phyloP scores from a whole-genome alignment of 2,329 filamentous ascomycete species.

The Hypoxylon sp. region DNA sequence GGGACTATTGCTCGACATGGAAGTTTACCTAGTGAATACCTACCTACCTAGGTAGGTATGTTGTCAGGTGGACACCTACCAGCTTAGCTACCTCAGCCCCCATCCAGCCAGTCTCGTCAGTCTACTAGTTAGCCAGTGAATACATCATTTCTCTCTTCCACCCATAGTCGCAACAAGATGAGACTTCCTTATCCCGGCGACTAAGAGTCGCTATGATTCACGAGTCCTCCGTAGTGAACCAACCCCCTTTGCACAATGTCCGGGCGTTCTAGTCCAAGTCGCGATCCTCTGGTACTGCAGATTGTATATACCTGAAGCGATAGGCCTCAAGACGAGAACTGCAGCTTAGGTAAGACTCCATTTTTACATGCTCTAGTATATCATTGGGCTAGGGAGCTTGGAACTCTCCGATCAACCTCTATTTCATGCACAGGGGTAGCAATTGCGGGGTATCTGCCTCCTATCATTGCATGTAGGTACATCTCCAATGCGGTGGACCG shows the following conservation, averaged over 20 bases:
- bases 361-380: not conserved
- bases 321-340: not conserved
- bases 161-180: too few relatives aligned
- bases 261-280: too few relatives aligned
- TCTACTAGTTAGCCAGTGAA: too few relatives aligned
- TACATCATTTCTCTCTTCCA: too few relatives aligned
- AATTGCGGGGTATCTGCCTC: constrained; percentile 26
- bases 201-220: not conserved
- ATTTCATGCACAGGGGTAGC: constrained; percentile 10
- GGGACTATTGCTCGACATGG: not conserved
- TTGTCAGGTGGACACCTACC: too few relatives aligned
- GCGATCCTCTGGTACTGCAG: constrained; percentile 10
- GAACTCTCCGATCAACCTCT: constrained; percentile 1
- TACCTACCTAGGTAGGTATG: too few relatives aligned
- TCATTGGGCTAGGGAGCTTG: constrained; percentile 17
- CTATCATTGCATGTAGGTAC: too few relatives aligned
- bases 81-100: too few relatives aligned
- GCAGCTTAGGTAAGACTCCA: not conserved
- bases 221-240: not conserved
- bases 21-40: not conserved
- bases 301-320: constrained; percentile 8
- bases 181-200: not conserved
- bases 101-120: too few relatives aligned
- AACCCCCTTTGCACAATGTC: too few relatives aligned
- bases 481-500: constrained; percentile 26